Conservation (phyloP, 768 basidiomycete genomes). For the Trametes cingulata region DNA sequence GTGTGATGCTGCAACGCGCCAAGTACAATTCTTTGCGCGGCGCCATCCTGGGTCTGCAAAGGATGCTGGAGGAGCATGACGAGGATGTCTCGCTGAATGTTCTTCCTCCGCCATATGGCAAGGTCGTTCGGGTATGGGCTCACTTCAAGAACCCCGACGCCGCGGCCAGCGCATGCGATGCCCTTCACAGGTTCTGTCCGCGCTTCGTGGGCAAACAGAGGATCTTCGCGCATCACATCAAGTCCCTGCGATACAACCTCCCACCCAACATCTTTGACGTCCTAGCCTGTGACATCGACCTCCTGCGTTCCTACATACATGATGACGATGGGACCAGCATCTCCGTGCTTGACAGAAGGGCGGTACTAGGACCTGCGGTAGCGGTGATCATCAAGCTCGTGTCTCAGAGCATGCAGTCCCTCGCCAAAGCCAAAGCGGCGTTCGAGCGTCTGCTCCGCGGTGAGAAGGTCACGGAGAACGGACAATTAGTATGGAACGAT, state of each 20-base stretch:
- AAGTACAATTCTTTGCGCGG: conserved; percentile 42
- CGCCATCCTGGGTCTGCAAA: conserved; percentile 40
- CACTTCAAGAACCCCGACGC: conserved; percentile 51
- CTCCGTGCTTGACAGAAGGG: conserved; percentile 20
- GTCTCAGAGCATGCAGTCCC: conserved; percentile 47
- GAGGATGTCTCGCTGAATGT: conserved; percentile 45
- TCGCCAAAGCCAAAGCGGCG: conserved; percentile 58
- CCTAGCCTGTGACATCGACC: conserved; percentile 46
- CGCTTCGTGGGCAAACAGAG: conserved; percentile 45
- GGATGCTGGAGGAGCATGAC: conserved; percentile 41
- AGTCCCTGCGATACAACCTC: conserved; percentile 51
- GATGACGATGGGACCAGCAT: conserved; percentile 35
- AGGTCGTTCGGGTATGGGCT: conserved; percentile 54
- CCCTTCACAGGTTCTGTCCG: conserved; percentile 49
- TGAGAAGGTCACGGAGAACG: conserved; percentile 53
- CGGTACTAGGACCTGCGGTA: background rate
- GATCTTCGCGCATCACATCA: conserved; percentile 54
- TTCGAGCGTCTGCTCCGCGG: conserved; percentile 65
- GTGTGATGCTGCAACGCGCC: conserved; percentile 52
- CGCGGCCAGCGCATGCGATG: conserved; percentile 51
- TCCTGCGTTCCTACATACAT: conserved; percentile 41
- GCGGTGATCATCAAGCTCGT: conserved; percentile 48
- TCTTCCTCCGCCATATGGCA: conserved; percentile 49
- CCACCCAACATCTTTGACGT: conserved; percentile 38
- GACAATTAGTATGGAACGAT: conserved; percentile 62